Evolutionary conservation across 225 moss, liverwort and hornwort genomes (phyloP), one percentile per base, ranked within the genome.

Genomic region (Bryum argenteum): DNA sequence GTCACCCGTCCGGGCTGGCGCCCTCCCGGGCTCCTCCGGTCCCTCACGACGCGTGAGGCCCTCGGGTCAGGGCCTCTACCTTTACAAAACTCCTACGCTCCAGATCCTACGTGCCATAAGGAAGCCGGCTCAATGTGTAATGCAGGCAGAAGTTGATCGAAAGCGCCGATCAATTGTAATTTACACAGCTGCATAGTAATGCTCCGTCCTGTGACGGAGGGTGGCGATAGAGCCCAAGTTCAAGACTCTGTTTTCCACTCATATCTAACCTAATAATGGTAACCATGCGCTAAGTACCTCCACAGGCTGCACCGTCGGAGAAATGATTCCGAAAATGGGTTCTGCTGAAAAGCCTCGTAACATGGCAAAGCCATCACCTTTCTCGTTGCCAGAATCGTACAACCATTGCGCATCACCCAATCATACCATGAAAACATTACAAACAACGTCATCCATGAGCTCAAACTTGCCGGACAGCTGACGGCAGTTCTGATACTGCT

Each of bases 241-340:
- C 23, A 37, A 40, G 23, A n/a, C 42, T 45, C 64, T 69, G 69
- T 73, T 26, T 43, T 44, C 14, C 58, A 26, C 56, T 51, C 69
- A 69, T 41, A 37, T 11, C 66, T 54, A 70, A 71, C 63, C 55
- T 80, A 72, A 56, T 17, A 65, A 24, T n/a, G 37, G 53, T 1
- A 38, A 55, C 13, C 41, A 5, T 54, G 62, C 7, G 16, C 23
- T 43, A 20, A 17, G 28, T 10, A 39, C 61, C 74, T 63, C 67
- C 71, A 77, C 80, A 80, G 77, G 77, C 84, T 80, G 74, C 84
- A 84, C 84, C 80, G 51, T 63, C 74, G 44, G 67, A 84, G 80
- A 52, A 3, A 84, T 80, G 80, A 75, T 84, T 80, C 84, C 57
- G 66, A 50, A 77, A 80, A 80, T 84, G 84, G 75, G 77, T 74